Evolutionary conservation across 1,284 basidiomycete genomes (phyloP).

Genomic region (Papiliotrema nemorosa): DNA sequence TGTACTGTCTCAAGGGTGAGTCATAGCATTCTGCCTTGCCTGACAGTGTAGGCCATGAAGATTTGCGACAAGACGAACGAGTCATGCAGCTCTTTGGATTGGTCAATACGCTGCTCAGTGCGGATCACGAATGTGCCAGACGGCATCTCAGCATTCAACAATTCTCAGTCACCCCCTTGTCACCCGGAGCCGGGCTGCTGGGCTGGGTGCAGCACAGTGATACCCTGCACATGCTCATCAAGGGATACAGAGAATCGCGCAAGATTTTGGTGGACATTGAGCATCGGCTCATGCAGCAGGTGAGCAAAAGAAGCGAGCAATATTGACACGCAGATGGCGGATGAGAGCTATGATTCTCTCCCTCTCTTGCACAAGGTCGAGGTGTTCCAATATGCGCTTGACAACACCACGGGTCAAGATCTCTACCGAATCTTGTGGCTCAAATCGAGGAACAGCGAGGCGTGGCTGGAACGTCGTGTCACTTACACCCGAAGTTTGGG

Average conservation of each 20-base stretch:
- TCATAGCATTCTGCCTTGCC: not conserved
- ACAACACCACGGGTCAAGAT: conserved; percentile 98
- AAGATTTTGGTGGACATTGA: conserved; percentile 98
- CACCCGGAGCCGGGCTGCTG: conserved; percentile 90
- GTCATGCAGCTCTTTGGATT: conserved; percentile 99
- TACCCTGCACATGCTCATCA: conserved; percentile 95
- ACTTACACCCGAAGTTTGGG: conserved; percentile 95
- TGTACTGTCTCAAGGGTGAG: conserved; percentile 85
- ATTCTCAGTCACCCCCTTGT: conserved; percentile 90
- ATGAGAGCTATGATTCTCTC: conserved; percentile 88
- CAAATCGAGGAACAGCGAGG: conserved; percentile 90
- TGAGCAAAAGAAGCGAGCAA: conserved; percentile 44
- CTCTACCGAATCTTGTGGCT: conserved; percentile 98
- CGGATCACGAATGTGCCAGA: conserved; percentile 94
- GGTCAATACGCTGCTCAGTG: conserved; percentile 89
- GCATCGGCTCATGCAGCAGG: conserved; percentile 95
- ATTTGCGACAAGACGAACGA: conserved; percentile 96
- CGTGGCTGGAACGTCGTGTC: conserved; percentile 96
- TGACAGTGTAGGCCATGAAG: conserved; percentile 75
- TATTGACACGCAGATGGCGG: conserved; percentile 81
- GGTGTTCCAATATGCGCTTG: conserved; percentile 97
- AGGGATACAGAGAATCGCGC: conserved; percentile 88
- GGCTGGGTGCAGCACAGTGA: conserved; percentile 98
- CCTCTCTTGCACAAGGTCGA: conserved; percentile 97
- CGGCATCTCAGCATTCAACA: conserved; percentile 90